A percentile compares a stretch with the other conserved stretches of the same genome.
These are phyloP conservation scores for Clavispora fructus DNA, from an alignment of 805 yeast species.

Conservation along the genomic window DNA sequence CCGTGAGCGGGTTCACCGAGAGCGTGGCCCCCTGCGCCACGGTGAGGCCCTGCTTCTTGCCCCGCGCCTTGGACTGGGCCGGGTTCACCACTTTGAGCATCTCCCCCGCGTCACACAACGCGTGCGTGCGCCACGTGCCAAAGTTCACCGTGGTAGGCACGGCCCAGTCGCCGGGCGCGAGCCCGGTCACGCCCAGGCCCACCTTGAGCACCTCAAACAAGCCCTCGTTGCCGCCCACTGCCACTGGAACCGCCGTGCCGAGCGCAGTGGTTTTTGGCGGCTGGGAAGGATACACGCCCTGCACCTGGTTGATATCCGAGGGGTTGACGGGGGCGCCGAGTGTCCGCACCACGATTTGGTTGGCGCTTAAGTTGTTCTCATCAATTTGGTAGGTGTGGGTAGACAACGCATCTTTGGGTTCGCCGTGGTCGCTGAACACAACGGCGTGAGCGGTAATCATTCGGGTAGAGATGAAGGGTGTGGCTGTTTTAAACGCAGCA, in stretches of 20 bases:
- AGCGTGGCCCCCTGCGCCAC: constrained; percentile 77
- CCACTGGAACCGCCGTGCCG: constrained; percentile 42
- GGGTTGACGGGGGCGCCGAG: constrained; percentile 41
- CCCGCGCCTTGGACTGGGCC: constrained; percentile 38
- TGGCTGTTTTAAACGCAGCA: constrained; percentile 1
- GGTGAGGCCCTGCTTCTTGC: constrained; percentile 26
- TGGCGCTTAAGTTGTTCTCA: constrained; percentile 35
- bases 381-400: constrained; percentile 50
- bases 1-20: constrained; percentile 89
- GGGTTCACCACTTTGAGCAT: constrained; percentile 56
- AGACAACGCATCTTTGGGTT: constrained; percentile 50
- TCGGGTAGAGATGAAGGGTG: constrained; percentile 5
- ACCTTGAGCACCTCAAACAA: constrained; percentile 15
- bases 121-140: constrained; percentile 91
- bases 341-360: constrained; percentile 27
- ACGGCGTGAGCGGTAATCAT: constrained; percentile 60
- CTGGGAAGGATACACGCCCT: constrained; percentile 43
- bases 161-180: constrained; percentile 66
- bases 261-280: constrained; percentile 48
- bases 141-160: constrained; percentile 71
- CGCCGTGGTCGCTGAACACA: constrained; percentile 64
- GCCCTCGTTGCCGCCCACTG: constrained; percentile 18
- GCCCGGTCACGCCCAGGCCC: constrained; percentile 11
- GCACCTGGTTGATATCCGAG: constrained; percentile 42
- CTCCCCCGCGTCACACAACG: constrained; percentile 46